A percentile compares a stretch with the other conserved stretches of the same genome.
Conservation (phyloP, 1,139 yeast species). For the Saccharomyces hybrid region DNA sequence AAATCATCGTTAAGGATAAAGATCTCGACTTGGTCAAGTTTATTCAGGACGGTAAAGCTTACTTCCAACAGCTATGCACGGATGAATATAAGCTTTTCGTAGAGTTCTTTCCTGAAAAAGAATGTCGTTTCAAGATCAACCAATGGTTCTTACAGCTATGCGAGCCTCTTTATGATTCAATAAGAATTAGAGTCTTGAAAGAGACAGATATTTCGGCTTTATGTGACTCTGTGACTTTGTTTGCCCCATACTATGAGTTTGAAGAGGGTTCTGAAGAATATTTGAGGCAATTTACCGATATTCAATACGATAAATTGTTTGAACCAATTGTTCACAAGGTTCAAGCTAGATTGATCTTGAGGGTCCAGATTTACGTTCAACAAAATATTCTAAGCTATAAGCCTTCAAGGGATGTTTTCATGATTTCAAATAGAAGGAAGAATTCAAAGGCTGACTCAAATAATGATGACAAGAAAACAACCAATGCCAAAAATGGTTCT, state of each 20-base stretch:
- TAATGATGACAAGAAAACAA: conserved; percentile 5
- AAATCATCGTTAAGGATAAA: conserved; percentile 21
- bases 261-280: conserved; percentile 39
- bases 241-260: conserved; percentile 61
- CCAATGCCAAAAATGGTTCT: conserved; percentile 1
- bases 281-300: conserved; percentile 25
- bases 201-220: conserved; percentile 60
- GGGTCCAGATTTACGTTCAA: conserved; percentile 68
- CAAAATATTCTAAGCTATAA: conserved; percentile 57
- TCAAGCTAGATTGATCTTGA: conserved; percentile 70
- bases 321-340: conserved; percentile 68
- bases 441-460: conserved; percentile 13
- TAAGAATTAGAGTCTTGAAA: conserved; percentile 58
- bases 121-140: conserved; percentile 23
- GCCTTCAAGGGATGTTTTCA: conserved; percentile 61
- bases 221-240: conserved; percentile 67
- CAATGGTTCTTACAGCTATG: conserved; percentile 55
- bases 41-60: conserved; percentile 53
- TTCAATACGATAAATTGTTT: conserved; percentile 53
- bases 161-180: conserved; percentile 68
- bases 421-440: conserved; percentile 43
- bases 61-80: conserved; percentile 49
- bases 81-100: conserved; percentile 56
- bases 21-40: conserved; percentile 40
- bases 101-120: conserved; percentile 39